A percentile compares a stretch with the other conserved stretches of the same genome.
Evolutionary conservation across 306 rosid species (phyloP).

Genomic region (Bauhinia variegata): DNA sequence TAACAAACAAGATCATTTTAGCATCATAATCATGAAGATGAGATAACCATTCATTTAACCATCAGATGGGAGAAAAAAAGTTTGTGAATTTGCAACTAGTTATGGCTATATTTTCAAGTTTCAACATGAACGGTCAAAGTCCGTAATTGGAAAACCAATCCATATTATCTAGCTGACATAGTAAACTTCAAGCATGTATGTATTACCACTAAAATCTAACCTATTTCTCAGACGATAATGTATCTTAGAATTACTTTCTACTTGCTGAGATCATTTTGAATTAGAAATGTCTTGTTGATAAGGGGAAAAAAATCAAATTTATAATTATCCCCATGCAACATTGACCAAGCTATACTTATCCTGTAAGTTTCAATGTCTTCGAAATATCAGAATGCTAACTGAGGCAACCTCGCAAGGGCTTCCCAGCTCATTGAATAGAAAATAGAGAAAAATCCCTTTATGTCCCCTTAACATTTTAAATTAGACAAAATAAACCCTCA

Average conservation of each 20-base stretch:
- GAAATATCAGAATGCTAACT: no score
- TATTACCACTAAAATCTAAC: background rate
- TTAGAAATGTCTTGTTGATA: no score
- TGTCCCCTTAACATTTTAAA: no score
- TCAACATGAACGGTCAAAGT: background rate
- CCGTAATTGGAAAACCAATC: background rate
- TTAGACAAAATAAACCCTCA: no score
- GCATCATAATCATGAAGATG: background rate
- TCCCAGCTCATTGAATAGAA: background rate
- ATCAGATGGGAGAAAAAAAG: background rate
- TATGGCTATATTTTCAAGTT: background rate
- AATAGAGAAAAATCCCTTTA: no score
- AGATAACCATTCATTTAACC: background rate
- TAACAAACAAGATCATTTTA: background rate
- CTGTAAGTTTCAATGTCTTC: no score
- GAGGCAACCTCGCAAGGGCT: no score
- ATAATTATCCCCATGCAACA: no score
- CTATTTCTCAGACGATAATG: background rate
- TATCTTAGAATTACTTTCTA: no score
- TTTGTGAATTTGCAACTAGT: background rate
- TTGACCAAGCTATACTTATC: background rate
- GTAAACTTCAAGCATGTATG: background rate
- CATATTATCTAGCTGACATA: background rate
- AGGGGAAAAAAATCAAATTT: no score
- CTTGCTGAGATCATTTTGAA: background rate